Evolutionary conservation across 108 stramenopile genomes (phyloP).

Genomic region (Cyclostephanos tholiformis): DNA sequence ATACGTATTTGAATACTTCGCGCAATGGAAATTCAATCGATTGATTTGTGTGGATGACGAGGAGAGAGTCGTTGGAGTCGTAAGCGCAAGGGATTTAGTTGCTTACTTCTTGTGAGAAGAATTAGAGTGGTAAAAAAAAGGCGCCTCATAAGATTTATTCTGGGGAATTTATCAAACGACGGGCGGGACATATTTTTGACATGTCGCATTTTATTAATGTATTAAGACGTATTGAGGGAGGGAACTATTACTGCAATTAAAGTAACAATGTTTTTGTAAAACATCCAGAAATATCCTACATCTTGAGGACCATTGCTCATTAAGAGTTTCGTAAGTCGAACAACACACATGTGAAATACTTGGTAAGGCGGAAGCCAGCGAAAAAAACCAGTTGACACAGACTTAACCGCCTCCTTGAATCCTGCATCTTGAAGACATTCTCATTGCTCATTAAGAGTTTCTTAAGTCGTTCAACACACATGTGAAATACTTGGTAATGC

Average conservation of each 20-base stretch:
- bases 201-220: no score
- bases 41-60: conserved; percentile 81
- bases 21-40: conserved; percentile 86
- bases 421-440: no score
- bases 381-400: not conserved
- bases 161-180: no score
- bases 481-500: not conserved
- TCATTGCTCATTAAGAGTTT: no score
- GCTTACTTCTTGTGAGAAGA: conserved; percentile 78
- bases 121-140: not conserved
- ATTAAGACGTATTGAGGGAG: no score
- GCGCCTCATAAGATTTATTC: not conserved
- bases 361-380: not conserved
- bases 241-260: no score
- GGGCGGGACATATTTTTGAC: no score
- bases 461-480: not conserved
- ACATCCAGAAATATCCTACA: no score
- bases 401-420: not conserved
- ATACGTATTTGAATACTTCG: conserved; percentile 91
- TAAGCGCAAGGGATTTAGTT: conserved; percentile 85
- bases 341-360: not conserved
- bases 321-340: not conserved
- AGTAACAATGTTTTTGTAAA: no score
- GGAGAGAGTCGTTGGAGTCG: conserved; percentile 81
- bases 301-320: no score